phyloP scores from a whole-genome alignment of 2,329 filamentous ascomycete species.

The Arthroderma sp. region DNA sequence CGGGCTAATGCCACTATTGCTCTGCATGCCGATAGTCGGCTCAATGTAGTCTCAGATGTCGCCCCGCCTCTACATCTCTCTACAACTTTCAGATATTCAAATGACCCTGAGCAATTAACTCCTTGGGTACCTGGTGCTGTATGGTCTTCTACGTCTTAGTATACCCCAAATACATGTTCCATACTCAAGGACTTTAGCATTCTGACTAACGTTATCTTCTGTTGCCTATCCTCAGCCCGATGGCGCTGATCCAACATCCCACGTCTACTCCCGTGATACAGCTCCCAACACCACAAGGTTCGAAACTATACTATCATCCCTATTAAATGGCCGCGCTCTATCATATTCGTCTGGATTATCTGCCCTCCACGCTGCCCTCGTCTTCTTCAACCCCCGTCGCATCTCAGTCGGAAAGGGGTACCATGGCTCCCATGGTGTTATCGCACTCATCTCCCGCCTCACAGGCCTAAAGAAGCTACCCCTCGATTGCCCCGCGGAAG shows the following conservation, averaged over 20 bases:
- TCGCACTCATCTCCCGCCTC: conserved; percentile 59
- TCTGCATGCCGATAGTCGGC: conserved; percentile 69
- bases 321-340: conserved; percentile 53
- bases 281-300: conserved; percentile 73
- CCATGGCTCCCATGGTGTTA: conserved; percentile 84
- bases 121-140: conserved; percentile 31
- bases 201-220: conserved; percentile 33
- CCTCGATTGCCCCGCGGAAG: conserved; percentile 53
- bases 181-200: too few species aligned
- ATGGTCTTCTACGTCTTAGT: too few species aligned
- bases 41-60: conserved; percentile 63
- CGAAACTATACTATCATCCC: conserved; percentile 63
- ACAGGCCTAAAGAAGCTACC: conserved; percentile 60
- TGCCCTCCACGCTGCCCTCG: conserved; percentile 76
- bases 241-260: conserved; percentile 26
- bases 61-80: conserved; percentile 82
- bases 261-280: conserved; percentile 72
- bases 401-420: conserved; percentile 78
- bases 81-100: conserved; percentile 75
- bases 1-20: conserved; percentile 50
- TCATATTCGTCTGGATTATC: conserved; percentile 77
- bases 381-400: conserved; percentile 68
- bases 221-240: conserved; percentile 1
- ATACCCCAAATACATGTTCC: too few species aligned
- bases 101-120: conserved; percentile 53